phyloP scores from a whole-genome alignment of 2,329 filamentous ascomycete species.

The Incumbomyces delicatus region DNA sequence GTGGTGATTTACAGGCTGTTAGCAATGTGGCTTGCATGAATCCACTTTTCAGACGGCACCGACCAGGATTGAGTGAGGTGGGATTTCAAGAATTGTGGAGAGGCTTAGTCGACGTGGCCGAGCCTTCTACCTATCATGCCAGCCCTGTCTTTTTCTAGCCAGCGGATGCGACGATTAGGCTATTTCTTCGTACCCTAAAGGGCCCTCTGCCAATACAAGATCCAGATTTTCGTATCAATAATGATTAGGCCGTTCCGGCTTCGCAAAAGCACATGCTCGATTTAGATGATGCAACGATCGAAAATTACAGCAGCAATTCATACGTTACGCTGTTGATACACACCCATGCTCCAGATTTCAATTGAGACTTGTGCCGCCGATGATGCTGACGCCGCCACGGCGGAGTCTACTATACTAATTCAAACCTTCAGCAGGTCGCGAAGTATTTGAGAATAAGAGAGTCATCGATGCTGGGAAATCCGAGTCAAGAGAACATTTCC shows the following conservation, averaged over 20 bases:
- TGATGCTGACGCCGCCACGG: not conserved
- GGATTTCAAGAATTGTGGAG: slow-evolving; percentile 1
- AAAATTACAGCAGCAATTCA: not conserved
- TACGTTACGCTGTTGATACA: not conserved
- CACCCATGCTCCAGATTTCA: not conserved
- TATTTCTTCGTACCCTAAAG: not conserved
- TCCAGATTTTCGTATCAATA: not conserved
- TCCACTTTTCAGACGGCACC: slow-evolving; percentile 3
- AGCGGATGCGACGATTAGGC: slow-evolving; percentile 5
- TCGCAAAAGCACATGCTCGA: slow-evolving; percentile 1
- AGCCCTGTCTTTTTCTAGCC: slow-evolving; percentile 4
- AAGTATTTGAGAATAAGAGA: not conserved
- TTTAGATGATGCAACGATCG: not conserved
- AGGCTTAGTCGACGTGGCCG: slow-evolving; percentile 6
- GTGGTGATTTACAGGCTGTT: slow-evolving; percentile 5
- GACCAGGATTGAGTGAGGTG: not conserved
- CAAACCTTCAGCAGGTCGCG: slow-evolving; percentile 2
- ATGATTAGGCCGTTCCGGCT: not conserved
- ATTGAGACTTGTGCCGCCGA: no score
- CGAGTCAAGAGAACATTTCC: no score
- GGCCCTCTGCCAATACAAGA: slow-evolving; percentile 3
- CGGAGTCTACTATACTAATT: not conserved
- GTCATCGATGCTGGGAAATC: not conserved
- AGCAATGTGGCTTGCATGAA: slow-evolving; percentile 4
- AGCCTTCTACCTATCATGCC: slow-evolving; percentile 6